Base-by-base conservation (phyloP, 2,329 filamentous ascomycete genomes). In the Verticillium albo-atrum region DNA sequence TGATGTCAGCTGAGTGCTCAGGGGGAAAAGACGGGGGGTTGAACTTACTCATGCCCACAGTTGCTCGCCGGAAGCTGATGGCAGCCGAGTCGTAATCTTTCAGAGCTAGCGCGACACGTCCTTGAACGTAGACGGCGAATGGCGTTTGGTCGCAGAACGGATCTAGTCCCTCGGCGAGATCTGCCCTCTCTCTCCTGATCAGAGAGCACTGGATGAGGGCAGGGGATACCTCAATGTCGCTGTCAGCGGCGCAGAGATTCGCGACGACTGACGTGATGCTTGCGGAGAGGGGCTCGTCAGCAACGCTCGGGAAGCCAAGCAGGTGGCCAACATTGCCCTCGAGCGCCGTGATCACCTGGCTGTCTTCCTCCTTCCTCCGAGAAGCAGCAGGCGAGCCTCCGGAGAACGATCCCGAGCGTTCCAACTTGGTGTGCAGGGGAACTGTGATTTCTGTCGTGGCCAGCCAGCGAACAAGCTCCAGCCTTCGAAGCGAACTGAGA, bases 121-220 rank as follows among this genome's bases (percentile, higher is more conserved):
- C 95, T 72, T 93, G 91, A 4, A 98, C 83, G 70, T 99, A 99
- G 65, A 81, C 90, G 78, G 77, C 87, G 79, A 82, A 92, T 63
- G 82, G 77, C 56, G 83, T 82, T 56, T 82, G 78, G 23, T 79
- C 77, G 62, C 80, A 80, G 67, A 87, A 88, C 1, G 82, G 77
- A 15, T 75, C 74, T 27, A 88, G 78, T 62, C 87, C 82, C 30
- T 82, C 66, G 15, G 86, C 84, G 20, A 89, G 72, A 67, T 89
- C 86, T 3, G 84, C 76, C 60, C 86, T 78, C 58, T 84, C 82
- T 60, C 81, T 77, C 66, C 85, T 84, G 28, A 89, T 73, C 6
- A 89, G 74, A 57, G 81, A 82, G 67, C 85, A 88, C 68, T 89
- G 86, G 20, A 87, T 82, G 28, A 85, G 76, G 37, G 83, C 76